Evolutionary conservation across 495 filamentous ascomycete genomes (phyloP).

Genomic region (Penicillium taxi): DNA sequence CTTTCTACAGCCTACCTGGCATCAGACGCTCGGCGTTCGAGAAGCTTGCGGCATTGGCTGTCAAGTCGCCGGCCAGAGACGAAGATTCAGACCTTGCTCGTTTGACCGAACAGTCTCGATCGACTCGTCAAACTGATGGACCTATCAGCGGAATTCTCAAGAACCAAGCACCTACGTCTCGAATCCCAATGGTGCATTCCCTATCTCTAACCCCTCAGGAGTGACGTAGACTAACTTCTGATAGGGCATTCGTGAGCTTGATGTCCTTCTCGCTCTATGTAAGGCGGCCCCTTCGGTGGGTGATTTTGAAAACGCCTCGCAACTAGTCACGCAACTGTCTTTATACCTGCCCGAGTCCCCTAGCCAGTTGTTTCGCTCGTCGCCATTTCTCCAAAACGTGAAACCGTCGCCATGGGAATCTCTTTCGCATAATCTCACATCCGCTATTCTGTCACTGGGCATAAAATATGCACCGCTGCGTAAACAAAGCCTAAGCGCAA

Average conservation of each 20-base stretch:
- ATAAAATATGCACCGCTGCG: slow-evolving; percentile 58
- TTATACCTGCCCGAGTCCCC: slow-evolving; percentile 79
- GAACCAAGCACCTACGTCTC: slow-evolving; percentile 35
- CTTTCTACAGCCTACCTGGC: slow-evolving; percentile 25
- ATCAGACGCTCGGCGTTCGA: slow-evolving; percentile 59
- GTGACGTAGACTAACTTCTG: slow-evolving; percentile 18
- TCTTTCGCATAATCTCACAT: slow-evolving; percentile 67
- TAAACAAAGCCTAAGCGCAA: slow-evolving; percentile 48
- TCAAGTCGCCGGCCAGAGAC: slow-evolving; percentile 48
- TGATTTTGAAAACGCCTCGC: slow-evolving; percentile 59
- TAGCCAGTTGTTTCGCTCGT: slow-evolving; percentile 64
- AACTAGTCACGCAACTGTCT: slow-evolving; percentile 62
- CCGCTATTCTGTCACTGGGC: slow-evolving; percentile 71
- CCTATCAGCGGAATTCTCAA: slow-evolving; percentile 31
- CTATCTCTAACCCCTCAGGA: background rate
- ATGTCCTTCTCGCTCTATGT: slow-evolving; percentile 81
- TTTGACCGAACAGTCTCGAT: slow-evolving; percentile 49
- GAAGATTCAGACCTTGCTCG: slow-evolving; percentile 56
- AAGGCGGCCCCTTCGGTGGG: slow-evolving; percentile 70
- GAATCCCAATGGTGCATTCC: slow-evolving; percentile 42
- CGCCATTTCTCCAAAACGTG: slow-evolving; percentile 72
- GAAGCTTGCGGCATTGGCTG: slow-evolving; percentile 57
- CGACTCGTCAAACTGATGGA: slow-evolving; percentile 25
- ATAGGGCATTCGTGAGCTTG: slow-evolving; percentile 72
- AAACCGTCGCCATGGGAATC: slow-evolving; percentile 87